Conservation (phyloP, 768 basidiomycete species). For the Clitopilus passeckerianus region DNA sequence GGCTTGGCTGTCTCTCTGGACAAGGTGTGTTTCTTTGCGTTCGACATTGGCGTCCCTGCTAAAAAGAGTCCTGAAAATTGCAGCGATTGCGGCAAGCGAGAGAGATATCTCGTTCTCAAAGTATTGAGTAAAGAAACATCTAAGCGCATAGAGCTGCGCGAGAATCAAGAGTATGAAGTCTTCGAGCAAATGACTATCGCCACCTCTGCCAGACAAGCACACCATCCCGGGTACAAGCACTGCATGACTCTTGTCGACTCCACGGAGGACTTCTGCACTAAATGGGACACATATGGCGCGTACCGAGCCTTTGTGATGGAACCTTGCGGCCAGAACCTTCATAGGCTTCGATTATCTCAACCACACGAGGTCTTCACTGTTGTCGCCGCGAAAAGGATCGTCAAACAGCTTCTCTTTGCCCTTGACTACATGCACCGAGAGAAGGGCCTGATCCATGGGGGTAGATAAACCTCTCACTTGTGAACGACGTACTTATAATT, state of each 20-base stretch:
- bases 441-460: slow-evolving; percentile 13
- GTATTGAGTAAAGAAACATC: too few relatives aligned
- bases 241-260: slow-evolving; percentile 1
- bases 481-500: slow-evolving; percentile 3
- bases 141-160: too few relatives aligned
- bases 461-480: slow-evolving; percentile 10
- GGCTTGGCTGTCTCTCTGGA: not conserved
- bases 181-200: too few relatives aligned
- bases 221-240: slow-evolving; percentile 2
- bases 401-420: slow-evolving; percentile 21
- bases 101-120: too few relatives aligned
- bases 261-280: not conserved
- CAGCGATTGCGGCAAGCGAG: not conserved
- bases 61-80: not conserved
- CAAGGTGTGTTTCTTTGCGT: not conserved
- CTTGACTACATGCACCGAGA: slow-evolving; percentile 21
- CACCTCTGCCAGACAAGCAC: too few relatives aligned
- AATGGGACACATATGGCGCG: not conserved
- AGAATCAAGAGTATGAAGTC: too few relatives aligned
- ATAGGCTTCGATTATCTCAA: not conserved
- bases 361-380: not conserved
- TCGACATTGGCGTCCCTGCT: not conserved
- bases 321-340: not conserved
- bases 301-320: slow-evolving; percentile 3
- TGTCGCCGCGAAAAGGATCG: slow-evolving; percentile 11